Base-by-base conservation (phyloP, 202 grass and related monocot genomes). In the Alloteropsis angusta region DNA sequence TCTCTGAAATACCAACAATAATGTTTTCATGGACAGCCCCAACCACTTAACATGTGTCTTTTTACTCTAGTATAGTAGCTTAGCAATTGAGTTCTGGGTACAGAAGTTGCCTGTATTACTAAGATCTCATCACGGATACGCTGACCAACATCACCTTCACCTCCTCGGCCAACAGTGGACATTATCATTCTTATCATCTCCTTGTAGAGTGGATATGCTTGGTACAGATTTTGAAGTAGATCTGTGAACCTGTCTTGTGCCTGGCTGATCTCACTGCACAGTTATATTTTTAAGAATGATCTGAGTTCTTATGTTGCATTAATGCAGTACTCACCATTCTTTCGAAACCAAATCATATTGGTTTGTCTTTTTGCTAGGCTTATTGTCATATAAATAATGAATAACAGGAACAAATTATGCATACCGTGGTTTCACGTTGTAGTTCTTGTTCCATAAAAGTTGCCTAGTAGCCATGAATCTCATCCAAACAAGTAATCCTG, bases 111-210 rank as follows among this genome's bases (percentile, higher is more conserved):
- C 85, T 97, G 93, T 80, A 97, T 87, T 73, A 97, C 93, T 90
- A 97, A 85, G 72, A 97, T 97, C 86, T 97, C 93, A 81, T 97
- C 93, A 77, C 93, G 90, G 74, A 97, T 93, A 65, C 93, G 90
- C 80, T 97, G 93, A 35, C 90, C 93, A 81, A 97, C 84, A 87
- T 97, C 90, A 83, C 93, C 93, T 93, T 97, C 93, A 32, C 88
- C 93, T 55, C 93, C 93, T 75, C 93, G 93, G 34, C 93, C 93
- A 80, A 97, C 90, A 25, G 90, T 81, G 25, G 90, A 82, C 81
- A 97, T 87, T 54, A 97, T 89, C 76, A 93, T 85, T 82, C 90
- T 90, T 73, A 89, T 41, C 19, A 91, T 87, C 61, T 97, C 93
- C 78, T 82, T 89, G 71, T 80, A 86, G 56, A 93, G 90, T 43